Conservation (phyloP, 1,139 yeast genomes). For the Candida pseudoviswanathii region DNA sequence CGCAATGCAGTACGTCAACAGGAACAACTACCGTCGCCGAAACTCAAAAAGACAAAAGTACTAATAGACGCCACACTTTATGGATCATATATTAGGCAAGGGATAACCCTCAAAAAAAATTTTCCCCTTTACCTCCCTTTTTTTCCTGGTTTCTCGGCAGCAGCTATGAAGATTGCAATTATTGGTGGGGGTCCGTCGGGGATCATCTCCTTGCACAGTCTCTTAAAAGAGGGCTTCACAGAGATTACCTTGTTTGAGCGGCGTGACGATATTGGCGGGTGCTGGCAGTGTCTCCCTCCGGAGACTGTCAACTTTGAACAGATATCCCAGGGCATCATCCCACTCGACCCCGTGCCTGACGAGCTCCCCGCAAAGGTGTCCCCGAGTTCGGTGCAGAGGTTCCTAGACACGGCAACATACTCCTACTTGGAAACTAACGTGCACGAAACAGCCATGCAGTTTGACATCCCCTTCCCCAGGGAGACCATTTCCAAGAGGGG, state of each 20-base stretch:
- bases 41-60: neutral
- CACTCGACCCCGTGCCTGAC: slow-evolving; percentile 22
- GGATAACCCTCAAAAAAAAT: neutral
- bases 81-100: no score
- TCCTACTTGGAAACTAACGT: slow-evolving; percentile 62
- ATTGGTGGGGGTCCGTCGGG: slow-evolving; percentile 77
- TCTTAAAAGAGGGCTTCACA: slow-evolving; percentile 47
- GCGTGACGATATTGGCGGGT: slow-evolving; percentile 45
- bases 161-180: slow-evolving; percentile 36
- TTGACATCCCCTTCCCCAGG: slow-evolving; percentile 43
- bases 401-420: slow-evolving; percentile 44
- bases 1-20: neutral
- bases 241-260: slow-evolving; percentile 49
- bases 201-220: slow-evolving; percentile 56
- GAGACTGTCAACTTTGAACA: slow-evolving; percentile 20
- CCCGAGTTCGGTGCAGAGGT: slow-evolving; percentile 28
- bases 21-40: neutral
- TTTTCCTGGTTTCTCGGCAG: neutral
- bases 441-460: slow-evolving; percentile 60
- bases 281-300: slow-evolving; percentile 39
- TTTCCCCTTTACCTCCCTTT: neutral
- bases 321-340: slow-evolving; percentile 16
- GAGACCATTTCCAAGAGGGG: slow-evolving; percentile 21
- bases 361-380: slow-evolving; percentile 28
- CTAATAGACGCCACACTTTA: neutral